Conservation (phyloP, 306 rosid genomes). For the Corylus americana region DNA sequence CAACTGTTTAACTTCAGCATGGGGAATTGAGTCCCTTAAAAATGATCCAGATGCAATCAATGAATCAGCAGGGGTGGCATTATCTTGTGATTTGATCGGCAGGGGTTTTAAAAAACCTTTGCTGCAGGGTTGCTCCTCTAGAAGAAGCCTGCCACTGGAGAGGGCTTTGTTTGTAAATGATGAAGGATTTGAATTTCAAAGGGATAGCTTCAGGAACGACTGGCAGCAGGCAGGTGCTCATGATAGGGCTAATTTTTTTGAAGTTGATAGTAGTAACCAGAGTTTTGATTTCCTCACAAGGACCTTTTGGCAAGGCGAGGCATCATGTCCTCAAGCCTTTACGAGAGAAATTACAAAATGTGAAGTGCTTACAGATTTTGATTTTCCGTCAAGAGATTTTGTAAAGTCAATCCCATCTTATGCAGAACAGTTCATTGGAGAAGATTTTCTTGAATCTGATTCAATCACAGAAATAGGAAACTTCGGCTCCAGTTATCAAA, state of each 20-base stretch:
- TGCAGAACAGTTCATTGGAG: conserved; percentile 32
- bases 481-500: conserved; percentile 35
- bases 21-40: conserved; percentile 43
- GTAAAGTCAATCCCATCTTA: conserved; percentile 17
- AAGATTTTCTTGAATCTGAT: conserved; percentile 35
- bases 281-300: conserved; percentile 29
- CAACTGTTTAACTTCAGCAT: conserved; percentile 40
- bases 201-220: conserved; percentile 45
- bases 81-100: conserved; percentile 30
- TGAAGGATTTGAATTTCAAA: conserved; percentile 33
- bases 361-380: conserved; percentile 38
- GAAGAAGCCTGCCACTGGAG: conserved; percentile 38
- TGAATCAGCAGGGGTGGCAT: conserved; percentile 40
- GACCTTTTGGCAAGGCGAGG: conserved; percentile 30
- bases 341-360: conserved; percentile 36
- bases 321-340: conserved; percentile 26
- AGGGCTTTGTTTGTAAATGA: conserved; percentile 44
- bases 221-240: conserved; percentile 29
- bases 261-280: conserved; percentile 17
- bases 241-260: conserved; percentile 27
- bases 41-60: conserved; percentile 24
- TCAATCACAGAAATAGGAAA: conserved; percentile 28
- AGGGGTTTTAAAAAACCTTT: conserved; percentile 51
- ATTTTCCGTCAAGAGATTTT: conserved; percentile 33
- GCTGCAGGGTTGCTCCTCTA: conserved; percentile 57